Evolutionary conservation across 805 yeast species (phyloP).

Genomic region (Schwanniomyces sp.): DNA sequence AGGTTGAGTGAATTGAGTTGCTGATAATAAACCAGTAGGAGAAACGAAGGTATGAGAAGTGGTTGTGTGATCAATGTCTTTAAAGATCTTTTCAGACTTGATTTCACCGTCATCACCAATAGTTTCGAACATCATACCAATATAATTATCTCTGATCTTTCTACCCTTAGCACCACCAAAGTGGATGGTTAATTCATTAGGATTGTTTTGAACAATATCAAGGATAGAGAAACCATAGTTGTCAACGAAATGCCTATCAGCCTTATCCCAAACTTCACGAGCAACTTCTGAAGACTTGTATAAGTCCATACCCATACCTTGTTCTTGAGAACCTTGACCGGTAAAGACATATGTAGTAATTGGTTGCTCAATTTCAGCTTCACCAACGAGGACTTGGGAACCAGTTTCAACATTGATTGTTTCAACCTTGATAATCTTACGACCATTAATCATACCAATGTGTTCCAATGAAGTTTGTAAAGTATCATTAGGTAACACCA

Average conservation of each 20-base stretch:
- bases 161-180: slow-evolving; percentile 98
- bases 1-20: slow-evolving; percentile 99
- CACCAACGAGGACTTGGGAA: slow-evolving; percentile 79
- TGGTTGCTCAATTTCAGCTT: slow-evolving; percentile 99
- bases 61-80: slow-evolving; percentile 78
- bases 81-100: slow-evolving; percentile 92
- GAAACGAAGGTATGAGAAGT: slow-evolving; percentile 86
- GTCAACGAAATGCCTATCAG: slow-evolving; percentile 86
- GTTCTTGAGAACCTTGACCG: slow-evolving; percentile 99
- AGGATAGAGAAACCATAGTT: slow-evolving; percentile 97
- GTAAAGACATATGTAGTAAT: slow-evolving; percentile 95
- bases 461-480: slow-evolving; percentile 88
- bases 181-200: slow-evolving; percentile 91
- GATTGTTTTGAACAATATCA: slow-evolving; percentile 94
- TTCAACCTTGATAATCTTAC: slow-evolving; percentile 93
- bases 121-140: slow-evolving; percentile 96
- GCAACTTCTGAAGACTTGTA: slow-evolving; percentile 91
- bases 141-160: slow-evolving; percentile 89
- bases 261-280: slow-evolving; percentile 94
- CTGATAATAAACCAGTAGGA: slow-evolving; percentile 92
- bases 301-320: slow-evolving; percentile 99
- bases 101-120: slow-evolving; percentile 80
- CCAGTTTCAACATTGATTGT: slow-evolving; percentile 82
- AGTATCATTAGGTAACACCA: slow-evolving; percentile 95
- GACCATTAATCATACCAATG: slow-evolving; percentile 98